Base-by-base conservation (phyloP, 1,139 yeast genomes). In the Suhomyces atakaporum region DNA sequence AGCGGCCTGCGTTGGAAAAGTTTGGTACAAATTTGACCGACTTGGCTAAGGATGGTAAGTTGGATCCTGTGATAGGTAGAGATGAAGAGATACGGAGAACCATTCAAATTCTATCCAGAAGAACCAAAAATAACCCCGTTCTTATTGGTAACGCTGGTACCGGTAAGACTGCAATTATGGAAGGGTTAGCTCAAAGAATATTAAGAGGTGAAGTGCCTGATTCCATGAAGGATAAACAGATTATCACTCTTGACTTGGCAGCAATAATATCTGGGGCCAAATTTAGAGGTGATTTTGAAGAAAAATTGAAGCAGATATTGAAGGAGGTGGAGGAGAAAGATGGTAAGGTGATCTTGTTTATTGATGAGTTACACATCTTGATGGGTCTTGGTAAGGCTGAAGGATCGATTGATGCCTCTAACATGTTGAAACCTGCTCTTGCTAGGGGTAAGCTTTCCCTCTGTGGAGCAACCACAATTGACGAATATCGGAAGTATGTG, bases 121-220 rank as follows among this genome's bases (percentile, higher is more conserved):
- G 98, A 56, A 89, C 97, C 2, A 92, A 92, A 60, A 90, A 90
- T 56, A 92, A 92, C 55, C 97, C 97, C 0, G 95, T 92, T 0
- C 63, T 92, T 35, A 88, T 90, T 35, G 98, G 97, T 44, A 81
- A 86, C 47, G 97, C 98, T 1, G 98, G 98, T 63, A 94, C 96
- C 0, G 98, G 98, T 64, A 92, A 92, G 62, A 92, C 97, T 0
- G 95, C 97, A 5, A 81, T 92, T 36, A 84, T 92, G 79, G 98
- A 92, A 60, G 98, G 97, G 1, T 70, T 92, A 33, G 97, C 97
- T 0, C 97, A 92, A 62, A 67, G 97, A 50, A 89, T 92, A 38
- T 79, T 87, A 11, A 79, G 85, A 40, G 92, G 92, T 7, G 96
- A 89, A 54, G 98, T 92, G 1, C 98, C 98, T 0, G 97, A 92